These are phyloP conservation scores for Pseudogymnoascus sp. DNA, from an alignment of 2,329 filamentous ascomycete genomes.

Conservation along the genomic window DNA sequence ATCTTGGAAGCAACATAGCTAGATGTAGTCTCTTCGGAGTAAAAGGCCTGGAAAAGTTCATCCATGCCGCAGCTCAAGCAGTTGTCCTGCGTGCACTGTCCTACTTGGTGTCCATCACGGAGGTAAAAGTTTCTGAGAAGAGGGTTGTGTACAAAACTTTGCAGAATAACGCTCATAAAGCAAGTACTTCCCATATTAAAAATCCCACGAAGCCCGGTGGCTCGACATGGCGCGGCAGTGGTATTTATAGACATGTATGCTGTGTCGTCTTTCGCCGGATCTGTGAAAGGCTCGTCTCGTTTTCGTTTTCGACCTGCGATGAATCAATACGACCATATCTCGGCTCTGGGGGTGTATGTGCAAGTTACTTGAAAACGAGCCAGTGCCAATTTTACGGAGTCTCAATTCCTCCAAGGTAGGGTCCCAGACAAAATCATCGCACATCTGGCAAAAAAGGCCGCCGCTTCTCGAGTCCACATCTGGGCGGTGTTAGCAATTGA, in stretches of 20 bases:
- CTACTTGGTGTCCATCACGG: slow-evolving; percentile 75
- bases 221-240: slow-evolving; percentile 70
- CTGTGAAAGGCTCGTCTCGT: slow-evolving; percentile 60
- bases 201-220: slow-evolving; percentile 80
- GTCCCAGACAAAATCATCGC: slow-evolving; percentile 76
- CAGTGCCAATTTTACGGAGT: slow-evolving; percentile 59
- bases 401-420: slow-evolving; percentile 70
- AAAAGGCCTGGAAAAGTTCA: slow-evolving; percentile 66
- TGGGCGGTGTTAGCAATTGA: slow-evolving; percentile 29
- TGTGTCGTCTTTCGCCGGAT: slow-evolving; percentile 61
- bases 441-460: slow-evolving; percentile 71
- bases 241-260: slow-evolving; percentile 73
- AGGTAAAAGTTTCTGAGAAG: slow-evolving; percentile 88
- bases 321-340: slow-evolving; percentile 9
- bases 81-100: slow-evolving; percentile 57
- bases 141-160: slow-evolving; percentile 89
- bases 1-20: slow-evolving; percentile 88
- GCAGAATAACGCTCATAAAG: slow-evolving; percentile 94
- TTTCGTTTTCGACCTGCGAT: slow-evolving; percentile 61
- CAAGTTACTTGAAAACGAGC: slow-evolving; percentile 53
- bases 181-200: slow-evolving; percentile 99
- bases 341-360: neutral
- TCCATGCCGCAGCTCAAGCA: slow-evolving; percentile 65
- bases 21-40: slow-evolving; percentile 67
- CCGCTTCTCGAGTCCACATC: slow-evolving; percentile 72